These are phyloP conservation scores for Thamnidium elegans DNA, from an alignment of 192 early-diverging fungal species.

Conservation along the genomic window DNA sequence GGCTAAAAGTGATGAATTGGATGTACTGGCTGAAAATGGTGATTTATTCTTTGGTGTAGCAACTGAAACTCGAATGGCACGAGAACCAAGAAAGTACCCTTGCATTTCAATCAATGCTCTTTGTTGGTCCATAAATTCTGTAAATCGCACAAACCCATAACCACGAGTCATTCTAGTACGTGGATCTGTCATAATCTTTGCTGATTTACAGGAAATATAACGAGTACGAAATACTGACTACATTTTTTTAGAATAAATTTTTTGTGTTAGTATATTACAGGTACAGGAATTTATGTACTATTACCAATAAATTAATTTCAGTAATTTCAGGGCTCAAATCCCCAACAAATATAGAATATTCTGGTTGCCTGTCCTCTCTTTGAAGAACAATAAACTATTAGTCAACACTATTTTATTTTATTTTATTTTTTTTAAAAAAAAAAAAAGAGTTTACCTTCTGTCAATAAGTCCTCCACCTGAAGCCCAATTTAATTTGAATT, in stretches of 20 bases:
- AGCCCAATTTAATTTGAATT: conserved; percentile 96
- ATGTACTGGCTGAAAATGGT: not conserved
- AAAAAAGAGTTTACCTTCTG: conserved; percentile 48
- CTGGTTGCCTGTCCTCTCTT: conserved; percentile 64
- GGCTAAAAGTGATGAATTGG: not conserved
- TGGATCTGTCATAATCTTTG: conserved; percentile 92
- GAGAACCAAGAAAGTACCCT: conserved; percentile 73
- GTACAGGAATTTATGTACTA: conserved; percentile 5
- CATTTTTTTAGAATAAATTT: conserved; percentile 2
- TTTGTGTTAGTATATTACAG: not conserved
- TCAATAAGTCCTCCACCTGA: conserved; percentile 70
- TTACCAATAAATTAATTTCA: conserved; percentile 76
- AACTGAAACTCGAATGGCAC: conserved; percentile 85
- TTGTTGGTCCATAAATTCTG: conserved; percentile 83
- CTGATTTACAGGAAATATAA: conserved; percentile 82
- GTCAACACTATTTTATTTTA: not conserved
- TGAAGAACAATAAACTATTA: conserved; percentile 10
- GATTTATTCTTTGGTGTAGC: conserved; percentile 73
- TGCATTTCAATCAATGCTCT: conserved; percentile 91
- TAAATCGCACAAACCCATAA: conserved; percentile 95
- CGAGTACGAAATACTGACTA: conserved; percentile 79
- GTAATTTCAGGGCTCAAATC: conserved; percentile 89
- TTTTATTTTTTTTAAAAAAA: not conserved
- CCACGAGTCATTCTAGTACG: conserved; percentile 77
- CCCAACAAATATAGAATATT: conserved; percentile 96